phyloP scores from a whole-genome alignment of 169 alveolate genomes.

The Plasmodium adleri region DNA sequence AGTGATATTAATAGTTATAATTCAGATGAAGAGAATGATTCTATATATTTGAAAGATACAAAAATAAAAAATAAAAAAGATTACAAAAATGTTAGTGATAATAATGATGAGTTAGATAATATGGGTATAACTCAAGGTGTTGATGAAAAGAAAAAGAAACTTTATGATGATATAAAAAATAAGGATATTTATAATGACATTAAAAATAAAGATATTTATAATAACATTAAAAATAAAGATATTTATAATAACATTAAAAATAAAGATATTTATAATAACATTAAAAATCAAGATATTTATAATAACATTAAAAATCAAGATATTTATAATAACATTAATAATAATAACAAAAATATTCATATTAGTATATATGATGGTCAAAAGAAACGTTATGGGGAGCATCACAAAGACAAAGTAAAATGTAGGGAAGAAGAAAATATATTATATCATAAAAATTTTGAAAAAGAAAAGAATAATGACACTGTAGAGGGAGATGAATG shows the following conservation, averaged over 20 bases:
- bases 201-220: neutral
- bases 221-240: neutral
- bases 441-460: neutral
- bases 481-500: neutral
- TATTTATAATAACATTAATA: neutral
- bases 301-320: neutral
- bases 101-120: no score
- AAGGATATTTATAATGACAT: no score
- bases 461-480: neutral
- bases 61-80: no score
- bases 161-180: no score
- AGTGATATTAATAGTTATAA: no score
- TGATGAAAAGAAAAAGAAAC: no score
- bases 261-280: neutral
- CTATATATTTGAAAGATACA: no score
- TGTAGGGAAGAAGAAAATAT: neutral
- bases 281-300: neutral
- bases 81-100: no score
- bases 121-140: no score
- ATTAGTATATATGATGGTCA: neutral
- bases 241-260: neutral
- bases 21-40: no score
- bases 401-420: neutral
- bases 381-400: neutral
- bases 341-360: neutral